These are phyloP conservation scores for Stagonosporopsis rhizophila DNA, from an alignment of 2,329 filamentous ascomycete genomes.

Conservation along the genomic window DNA sequence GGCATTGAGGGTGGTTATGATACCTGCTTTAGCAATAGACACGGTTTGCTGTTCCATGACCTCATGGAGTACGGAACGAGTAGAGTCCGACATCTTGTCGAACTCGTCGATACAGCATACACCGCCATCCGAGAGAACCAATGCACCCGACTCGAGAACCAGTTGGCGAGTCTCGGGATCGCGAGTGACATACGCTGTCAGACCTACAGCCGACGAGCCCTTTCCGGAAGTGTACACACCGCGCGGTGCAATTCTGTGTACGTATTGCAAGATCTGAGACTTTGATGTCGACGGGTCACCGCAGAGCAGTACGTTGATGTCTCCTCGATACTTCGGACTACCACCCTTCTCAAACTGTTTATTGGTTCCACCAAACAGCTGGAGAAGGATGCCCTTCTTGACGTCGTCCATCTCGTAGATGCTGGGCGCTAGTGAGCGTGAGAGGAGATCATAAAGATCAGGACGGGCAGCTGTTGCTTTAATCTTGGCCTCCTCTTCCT, in stretches of 20 bases:
- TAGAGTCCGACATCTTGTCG: constrained; percentile 80
- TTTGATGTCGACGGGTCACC: constrained; percentile 97
- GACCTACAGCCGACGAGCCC: constrained; percentile 76
- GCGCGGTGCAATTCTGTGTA: constrained; percentile 96
- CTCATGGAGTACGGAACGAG: constrained; percentile 77
- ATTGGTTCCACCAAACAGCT: constrained; percentile 96
- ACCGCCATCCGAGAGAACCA: constrained; percentile 76
- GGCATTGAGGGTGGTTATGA: constrained; percentile 90
- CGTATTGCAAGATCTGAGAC: constrained; percentile 91
- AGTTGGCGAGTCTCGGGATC: constrained; percentile 76
- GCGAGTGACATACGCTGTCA: constrained; percentile 78
- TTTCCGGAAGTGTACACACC: constrained; percentile 80
- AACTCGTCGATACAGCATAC: constrained; percentile 83
- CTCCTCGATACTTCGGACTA: constrained; percentile 92
- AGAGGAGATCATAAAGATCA: constrained; percentile 92
- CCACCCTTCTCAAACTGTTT: constrained; percentile 97
- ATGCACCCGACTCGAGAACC: constrained; percentile 75
- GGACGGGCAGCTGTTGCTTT: constrained; percentile 76
- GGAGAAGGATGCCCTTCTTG: constrained; percentile 96
- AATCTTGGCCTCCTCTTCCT: constrained; percentile 91
- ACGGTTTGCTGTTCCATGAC: constrained; percentile 84
- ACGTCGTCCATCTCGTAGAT: constrained; percentile 99
- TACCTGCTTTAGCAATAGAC: constrained; percentile 78
- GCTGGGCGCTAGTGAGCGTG: constrained; percentile 89
- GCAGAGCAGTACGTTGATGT: constrained; percentile 96